These are phyloP conservation scores for Pseudogymnoascus sp. DNA, from an alignment of 2,329 filamentous ascomycete genomes.

Conservation along the genomic window DNA sequence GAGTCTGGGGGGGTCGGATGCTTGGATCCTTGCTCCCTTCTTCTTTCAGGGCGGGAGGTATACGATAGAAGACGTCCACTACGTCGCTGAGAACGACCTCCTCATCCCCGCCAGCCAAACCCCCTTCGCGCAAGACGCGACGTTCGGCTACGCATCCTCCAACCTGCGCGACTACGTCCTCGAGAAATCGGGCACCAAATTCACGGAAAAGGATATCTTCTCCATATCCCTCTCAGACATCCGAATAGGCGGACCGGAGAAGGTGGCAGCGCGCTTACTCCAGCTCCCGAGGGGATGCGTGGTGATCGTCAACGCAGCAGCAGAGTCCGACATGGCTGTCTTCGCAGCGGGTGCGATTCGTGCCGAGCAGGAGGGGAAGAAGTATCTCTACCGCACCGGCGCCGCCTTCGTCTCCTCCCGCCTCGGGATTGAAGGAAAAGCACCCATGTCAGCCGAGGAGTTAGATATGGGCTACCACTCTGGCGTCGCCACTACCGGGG, in stretches of 20 bases:
- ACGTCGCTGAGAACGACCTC: slow-evolving; percentile 43
- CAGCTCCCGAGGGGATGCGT: slow-evolving; percentile 32
- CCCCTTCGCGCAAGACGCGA: slow-evolving; percentile 49
- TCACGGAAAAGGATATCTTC: slow-evolving; percentile 30
- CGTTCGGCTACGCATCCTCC: slow-evolving; percentile 49
- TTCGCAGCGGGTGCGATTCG: slow-evolving; percentile 39
- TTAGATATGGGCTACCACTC: slow-evolving; percentile 30
- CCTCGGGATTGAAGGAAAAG: slow-evolving; percentile 44
- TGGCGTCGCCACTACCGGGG: slow-evolving; percentile 31
- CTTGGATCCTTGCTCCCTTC: slow-evolving; percentile 49
- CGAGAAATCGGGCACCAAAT: slow-evolving; percentile 43
- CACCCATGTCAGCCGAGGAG: slow-evolving; percentile 40
- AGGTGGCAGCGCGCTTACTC: slow-evolving; percentile 35
- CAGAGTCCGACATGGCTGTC: slow-evolving; percentile 47
- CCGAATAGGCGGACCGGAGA: slow-evolving; percentile 36
- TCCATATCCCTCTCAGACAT: slow-evolving; percentile 42
- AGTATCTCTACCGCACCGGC: slow-evolving; percentile 34
- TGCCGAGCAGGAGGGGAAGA: slow-evolving; percentile 28
- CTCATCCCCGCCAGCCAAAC: slow-evolving; percentile 45
- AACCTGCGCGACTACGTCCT: slow-evolving; percentile 45
- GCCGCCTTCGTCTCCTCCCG: slow-evolving; percentile 39
- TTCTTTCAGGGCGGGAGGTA: slow-evolving; percentile 51
- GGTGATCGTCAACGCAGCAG: slow-evolving; percentile 45
- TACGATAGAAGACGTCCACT: slow-evolving; percentile 50
- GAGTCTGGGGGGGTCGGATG: slow-evolving; percentile 41